phyloP scores from a whole-genome alignment of 164 flowering plant genomes.

The Protea cynaroides region DNA sequence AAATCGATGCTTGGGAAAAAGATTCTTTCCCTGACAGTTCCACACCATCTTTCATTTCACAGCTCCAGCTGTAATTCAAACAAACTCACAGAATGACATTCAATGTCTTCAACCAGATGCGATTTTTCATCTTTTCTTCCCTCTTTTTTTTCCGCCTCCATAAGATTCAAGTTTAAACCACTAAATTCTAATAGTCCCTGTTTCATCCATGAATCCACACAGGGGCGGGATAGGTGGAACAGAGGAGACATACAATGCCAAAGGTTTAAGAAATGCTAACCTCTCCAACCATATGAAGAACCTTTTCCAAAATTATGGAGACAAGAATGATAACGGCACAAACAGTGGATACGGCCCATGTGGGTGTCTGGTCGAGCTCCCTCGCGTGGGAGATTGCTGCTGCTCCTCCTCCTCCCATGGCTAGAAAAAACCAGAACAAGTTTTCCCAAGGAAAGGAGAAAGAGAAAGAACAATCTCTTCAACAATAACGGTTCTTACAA shows the following conservation, averaged over 20 bases:
- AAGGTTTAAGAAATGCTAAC: constrained; percentile 23
- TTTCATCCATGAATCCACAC: neutral
- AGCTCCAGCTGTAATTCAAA: no score
- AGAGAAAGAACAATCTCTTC: neutral
- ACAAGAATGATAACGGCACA: constrained; percentile 62
- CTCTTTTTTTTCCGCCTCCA: no score
- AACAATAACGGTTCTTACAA: neutral
- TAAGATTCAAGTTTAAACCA: no score
- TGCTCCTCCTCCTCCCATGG: constrained; percentile 40
- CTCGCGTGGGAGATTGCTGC: constrained; percentile 20
- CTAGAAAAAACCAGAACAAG: neutral
- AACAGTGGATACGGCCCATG: constrained; percentile 90
- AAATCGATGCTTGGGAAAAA: no score
- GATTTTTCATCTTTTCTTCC: no score
- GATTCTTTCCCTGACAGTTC: no score
- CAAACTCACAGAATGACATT: no score
- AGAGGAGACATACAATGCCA: no score
- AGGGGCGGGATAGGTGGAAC: no score
- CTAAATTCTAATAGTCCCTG: neutral
- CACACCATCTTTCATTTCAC: no score
- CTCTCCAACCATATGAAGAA: constrained; percentile 63
- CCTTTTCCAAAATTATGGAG: constrained; percentile 66
- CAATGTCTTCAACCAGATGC: no score
- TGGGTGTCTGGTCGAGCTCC: constrained; percentile 73
- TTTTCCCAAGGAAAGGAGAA: neutral